A percentile compares a stretch with the other conserved stretches of the same genome.
Evolutionary conservation across 1,139 yeast species (phyloP).

Genomic region (Pichia sp.): DNA sequence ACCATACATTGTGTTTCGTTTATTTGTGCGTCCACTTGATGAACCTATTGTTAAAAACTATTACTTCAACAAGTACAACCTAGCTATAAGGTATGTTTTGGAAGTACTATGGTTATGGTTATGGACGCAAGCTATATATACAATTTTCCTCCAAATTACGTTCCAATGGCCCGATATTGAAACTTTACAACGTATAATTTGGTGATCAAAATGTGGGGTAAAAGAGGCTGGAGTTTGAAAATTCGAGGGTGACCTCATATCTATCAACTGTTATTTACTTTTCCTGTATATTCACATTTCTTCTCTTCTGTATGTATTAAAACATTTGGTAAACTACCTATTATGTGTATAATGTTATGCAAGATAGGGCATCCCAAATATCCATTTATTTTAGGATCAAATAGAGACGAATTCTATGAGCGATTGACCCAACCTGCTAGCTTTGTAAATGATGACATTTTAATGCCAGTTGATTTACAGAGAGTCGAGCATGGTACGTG

Average conservation of each 20-base stretch:
- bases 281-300: background rate
- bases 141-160: conserved; percentile 52
- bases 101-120: conserved; percentile 59
- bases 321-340: background rate
- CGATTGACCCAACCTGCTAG: conserved; percentile 65
- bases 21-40: conserved; percentile 41
- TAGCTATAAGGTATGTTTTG: conserved; percentile 32
- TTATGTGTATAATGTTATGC: conserved; percentile 28
- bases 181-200: conserved; percentile 69
- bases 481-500: conserved; percentile 81
- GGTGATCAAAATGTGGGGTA: conserved; percentile 38
- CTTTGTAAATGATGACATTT: conserved; percentile 35
- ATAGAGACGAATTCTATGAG: conserved; percentile 75
- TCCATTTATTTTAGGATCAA: conserved; percentile 67
- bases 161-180: conserved; percentile 65
- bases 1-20: conserved; percentile 71
- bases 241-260: no score
- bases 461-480: conserved; percentile 73
- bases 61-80: conserved; percentile 23
- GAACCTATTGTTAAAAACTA: conserved; percentile 28
- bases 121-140: conserved; percentile 46
- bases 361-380: conserved; percentile 24
- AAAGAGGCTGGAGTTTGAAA: no score
- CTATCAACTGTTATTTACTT: no score
- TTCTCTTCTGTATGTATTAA: background rate